A percentile compares a stretch with the other conserved stretches of the same genome.
phyloP scores from a whole-genome alignment of 2,329 filamentous ascomycete species.

The Cordyceps militaris region DNA sequence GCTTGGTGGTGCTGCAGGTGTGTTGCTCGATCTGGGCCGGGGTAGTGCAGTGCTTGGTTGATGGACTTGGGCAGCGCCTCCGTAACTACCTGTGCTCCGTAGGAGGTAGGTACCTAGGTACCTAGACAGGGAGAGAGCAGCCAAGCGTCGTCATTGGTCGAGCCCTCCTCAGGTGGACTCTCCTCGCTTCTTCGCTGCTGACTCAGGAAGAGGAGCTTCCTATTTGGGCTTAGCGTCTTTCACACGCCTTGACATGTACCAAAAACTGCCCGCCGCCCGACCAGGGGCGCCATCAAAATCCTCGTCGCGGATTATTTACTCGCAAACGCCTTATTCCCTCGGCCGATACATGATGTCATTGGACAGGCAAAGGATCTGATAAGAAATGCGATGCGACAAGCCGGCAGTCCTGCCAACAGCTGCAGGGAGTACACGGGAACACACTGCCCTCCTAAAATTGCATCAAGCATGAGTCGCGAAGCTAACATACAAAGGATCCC shows the following conservation, averaged over 20 bases:
- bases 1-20: slow-evolving; percentile 10
- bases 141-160: slow-evolving; percentile 2
- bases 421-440: neutral
- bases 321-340: neutral
- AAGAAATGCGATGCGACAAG: neutral
- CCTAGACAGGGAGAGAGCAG: slow-evolving; percentile 1
- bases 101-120: too few species aligned
- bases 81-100: too few species aligned
- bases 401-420: neutral
- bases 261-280: neutral
- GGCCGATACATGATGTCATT: neutral
- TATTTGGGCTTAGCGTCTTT: neutral
- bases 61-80: neutral
- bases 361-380: slow-evolving; percentile 7
- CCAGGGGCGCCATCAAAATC: neutral
- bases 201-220: neutral
- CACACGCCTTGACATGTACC: neutral
- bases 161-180: too few species aligned
- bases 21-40: slow-evolving; percentile 11
- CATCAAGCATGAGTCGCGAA: neutral
- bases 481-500: too few species aligned
- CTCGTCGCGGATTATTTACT: neutral
- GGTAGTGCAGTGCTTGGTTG: slow-evolving; percentile 9
- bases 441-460: neutral
- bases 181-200: too few species aligned